These are phyloP conservation scores for Termitomyces sp. DNA, from an alignment of 768 basidiomycete species.

Conservation along the genomic window DNA sequence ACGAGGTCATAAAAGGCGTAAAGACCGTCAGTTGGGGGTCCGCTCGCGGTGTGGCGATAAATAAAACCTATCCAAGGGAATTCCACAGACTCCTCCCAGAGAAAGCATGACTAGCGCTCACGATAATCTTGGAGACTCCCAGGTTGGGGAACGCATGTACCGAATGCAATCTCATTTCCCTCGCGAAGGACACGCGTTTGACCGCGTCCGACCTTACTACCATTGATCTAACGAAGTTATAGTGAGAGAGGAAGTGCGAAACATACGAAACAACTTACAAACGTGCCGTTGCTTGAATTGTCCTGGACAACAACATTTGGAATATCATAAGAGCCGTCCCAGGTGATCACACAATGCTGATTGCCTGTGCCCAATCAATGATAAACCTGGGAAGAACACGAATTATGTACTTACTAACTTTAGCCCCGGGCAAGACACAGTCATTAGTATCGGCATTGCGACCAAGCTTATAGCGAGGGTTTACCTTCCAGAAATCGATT, in stretches of 20 bases:
- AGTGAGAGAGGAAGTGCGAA: background rate
- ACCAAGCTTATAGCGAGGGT: slow-evolving; percentile 47
- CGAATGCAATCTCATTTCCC: slow-evolving; percentile 88
- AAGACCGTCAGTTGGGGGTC: slow-evolving; percentile 44
- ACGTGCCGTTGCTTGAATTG: slow-evolving; percentile 70
- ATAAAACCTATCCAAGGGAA: slow-evolving; percentile 50
- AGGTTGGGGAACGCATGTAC: slow-evolving; percentile 44
- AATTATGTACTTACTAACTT: slow-evolving; percentile 57
- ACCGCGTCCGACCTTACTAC: slow-evolving; percentile 53
- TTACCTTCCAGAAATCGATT: slow-evolving; percentile 57
- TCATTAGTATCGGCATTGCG: slow-evolving; percentile 42
- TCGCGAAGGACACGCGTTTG: slow-evolving; percentile 54
- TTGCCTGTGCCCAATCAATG: slow-evolving; percentile 35
- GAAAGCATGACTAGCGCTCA: slow-evolving; percentile 27
- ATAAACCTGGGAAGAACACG: slow-evolving; percentile 1
- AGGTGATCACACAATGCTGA: slow-evolving; percentile 49
- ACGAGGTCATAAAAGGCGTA: slow-evolving; percentile 63
- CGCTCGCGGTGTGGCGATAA: slow-evolving; percentile 57
- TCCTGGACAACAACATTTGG: slow-evolving; percentile 48
- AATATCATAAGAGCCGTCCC: slow-evolving; percentile 48
- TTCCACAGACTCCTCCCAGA: background rate
- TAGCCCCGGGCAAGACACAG: slow-evolving; percentile 60
- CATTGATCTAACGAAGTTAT: slow-evolving; percentile 50
- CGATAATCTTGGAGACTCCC: slow-evolving; percentile 66
- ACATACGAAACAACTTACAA: slow-evolving; percentile 32